Conservation (phyloP, 2,329 filamentous ascomycete genomes). For the Fusarium temperatum region DNA sequence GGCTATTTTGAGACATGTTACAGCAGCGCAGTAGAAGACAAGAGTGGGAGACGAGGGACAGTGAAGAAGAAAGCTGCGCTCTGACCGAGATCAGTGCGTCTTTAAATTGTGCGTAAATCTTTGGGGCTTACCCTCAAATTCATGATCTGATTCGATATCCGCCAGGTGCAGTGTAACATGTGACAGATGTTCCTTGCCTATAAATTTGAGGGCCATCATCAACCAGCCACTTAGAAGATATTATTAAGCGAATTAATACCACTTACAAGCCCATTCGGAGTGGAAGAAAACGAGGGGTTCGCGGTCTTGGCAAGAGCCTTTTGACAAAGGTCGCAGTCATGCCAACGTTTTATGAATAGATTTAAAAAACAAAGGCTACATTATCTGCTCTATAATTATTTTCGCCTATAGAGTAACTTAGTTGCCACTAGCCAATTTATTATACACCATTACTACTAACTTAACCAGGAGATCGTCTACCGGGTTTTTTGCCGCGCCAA, state of each 20-base stretch:
- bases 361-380: neutral
- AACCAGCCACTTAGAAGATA: neutral
- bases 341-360: neutral
- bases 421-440: no score
- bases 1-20: neutral
- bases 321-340: neutral
- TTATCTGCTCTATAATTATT: no score
- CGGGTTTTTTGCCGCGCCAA: neutral
- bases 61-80: neutral
- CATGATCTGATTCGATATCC: slow-evolving; percentile 5
- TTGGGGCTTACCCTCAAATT: neutral
- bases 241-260: neutral
- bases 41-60: neutral
- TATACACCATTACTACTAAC: no score
- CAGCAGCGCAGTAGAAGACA: neutral
- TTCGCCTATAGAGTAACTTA: no score
- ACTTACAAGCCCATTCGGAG: neutral
- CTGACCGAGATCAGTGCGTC: neutral
- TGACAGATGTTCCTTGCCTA: neutral
- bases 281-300: neutral
- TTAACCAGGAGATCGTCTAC: neutral
- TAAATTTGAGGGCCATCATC: neutral
- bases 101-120: neutral
- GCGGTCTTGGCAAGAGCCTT: neutral
- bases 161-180: neutral